Base-by-base conservation (phyloP, 2,329 filamentous ascomycete genomes). In the Pseudocercospora ulei region DNA sequence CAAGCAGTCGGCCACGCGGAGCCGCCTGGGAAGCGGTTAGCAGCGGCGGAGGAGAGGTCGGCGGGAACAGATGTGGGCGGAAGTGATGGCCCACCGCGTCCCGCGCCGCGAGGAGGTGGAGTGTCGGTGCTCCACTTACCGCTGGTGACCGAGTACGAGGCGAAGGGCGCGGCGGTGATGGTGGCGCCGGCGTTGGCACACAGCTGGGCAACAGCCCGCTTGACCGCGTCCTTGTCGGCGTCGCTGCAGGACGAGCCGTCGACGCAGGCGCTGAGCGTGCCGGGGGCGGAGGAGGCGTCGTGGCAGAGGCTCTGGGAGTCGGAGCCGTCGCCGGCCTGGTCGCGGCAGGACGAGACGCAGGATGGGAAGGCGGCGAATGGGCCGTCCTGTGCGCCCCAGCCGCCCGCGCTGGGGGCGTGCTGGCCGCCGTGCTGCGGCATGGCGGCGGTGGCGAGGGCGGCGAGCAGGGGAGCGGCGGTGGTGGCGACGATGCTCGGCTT, bases 171-270 rank as follows among this genome's bases (percentile, higher is more conserved):
- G 2, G 45, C 47, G 8, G 53, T 52, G 19, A 53, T 37, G 17
- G 48, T 51, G 5, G 40, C 34, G 16, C 54, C 54, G 7, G 50
- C 48, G 39, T 56, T 55, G 30, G 48, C 53, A 43, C 53, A 56
- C 9, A 50, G 41, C 41, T 54, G 51, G 6, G 52, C 53, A 27
- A 56, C 47, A 20, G 44, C 44, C 43, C 53, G 43, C 43, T 54
- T 51, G 28, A 48, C 46, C 25, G 41, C 33, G 38, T 41, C 41
- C 43, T 55, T 55, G 28, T 56, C 53, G 7, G 24, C 14, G 13
- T 46, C 33, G 35, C 39, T 47, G 46, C 53, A 56, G 28, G 30
- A 38, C 4, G 48, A 50, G 25, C 13, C 22, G 24, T 45, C 39
- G 38, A 56, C 45, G 43, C 53, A 54, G 35, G 35, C 36, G 42